Evolutionary conservation across 768 basidiomycete species (phyloP).

Genomic region (Kwoniella sp.): DNA sequence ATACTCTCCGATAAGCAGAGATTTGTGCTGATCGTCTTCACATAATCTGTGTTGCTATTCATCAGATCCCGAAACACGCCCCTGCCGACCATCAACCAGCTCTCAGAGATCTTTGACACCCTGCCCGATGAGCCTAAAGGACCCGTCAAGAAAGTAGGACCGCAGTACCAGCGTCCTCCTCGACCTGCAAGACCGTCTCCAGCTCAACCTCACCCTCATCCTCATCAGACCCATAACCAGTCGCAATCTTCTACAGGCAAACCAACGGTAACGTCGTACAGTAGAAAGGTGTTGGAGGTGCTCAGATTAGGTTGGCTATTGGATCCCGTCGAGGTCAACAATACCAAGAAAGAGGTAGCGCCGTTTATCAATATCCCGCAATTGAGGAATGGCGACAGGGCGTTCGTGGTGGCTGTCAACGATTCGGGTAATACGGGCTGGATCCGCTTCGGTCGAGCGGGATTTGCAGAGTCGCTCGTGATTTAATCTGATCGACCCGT

Average conservation of each 20-base stretch:
- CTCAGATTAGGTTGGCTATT: not conserved
- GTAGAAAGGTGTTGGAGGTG: not conserved
- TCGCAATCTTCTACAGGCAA: not conserved
- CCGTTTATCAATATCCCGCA: constrained; percentile 66
- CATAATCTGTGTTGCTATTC: not conserved
- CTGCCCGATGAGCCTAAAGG: constrained; percentile 65
- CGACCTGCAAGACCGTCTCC: not conserved
- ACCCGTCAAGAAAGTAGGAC: constrained; percentile 36
- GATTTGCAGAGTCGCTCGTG: constrained; percentile 65
- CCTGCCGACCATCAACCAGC: constrained; percentile 78
- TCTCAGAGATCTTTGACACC: constrained; percentile 70
- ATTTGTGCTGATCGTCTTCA: not conserved
- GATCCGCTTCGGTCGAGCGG: constrained; percentile 74
- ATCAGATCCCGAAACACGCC: constrained; percentile 76
- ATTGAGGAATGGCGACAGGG: constrained; percentile 81
- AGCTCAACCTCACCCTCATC: not conserved
- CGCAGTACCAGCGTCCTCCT: constrained; percentile 30
- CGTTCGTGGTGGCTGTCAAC: constrained; percentile 80
- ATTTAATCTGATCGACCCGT: constrained; percentile 12
- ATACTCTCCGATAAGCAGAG: too few species aligned
- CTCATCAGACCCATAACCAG: not conserved
- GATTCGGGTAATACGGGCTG: constrained; percentile 86
- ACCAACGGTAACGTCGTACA: too few species aligned
- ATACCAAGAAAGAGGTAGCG: not conserved
- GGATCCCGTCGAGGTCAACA: constrained; percentile 1